Conservation (phyloP, 129 eudicot genomes). For the Lactuca saligna region DNA sequence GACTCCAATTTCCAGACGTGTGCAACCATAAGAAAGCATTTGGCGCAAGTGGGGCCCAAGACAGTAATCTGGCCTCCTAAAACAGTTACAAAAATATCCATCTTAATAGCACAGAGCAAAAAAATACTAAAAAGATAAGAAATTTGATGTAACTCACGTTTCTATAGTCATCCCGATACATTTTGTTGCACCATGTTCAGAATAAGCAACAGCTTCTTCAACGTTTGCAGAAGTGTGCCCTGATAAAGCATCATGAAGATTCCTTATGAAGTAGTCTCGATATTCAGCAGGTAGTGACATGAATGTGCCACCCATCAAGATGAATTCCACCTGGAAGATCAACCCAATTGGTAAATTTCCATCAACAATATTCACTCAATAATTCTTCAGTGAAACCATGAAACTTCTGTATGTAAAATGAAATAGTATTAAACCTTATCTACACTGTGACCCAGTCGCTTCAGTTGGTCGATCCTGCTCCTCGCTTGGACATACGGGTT, state of each 20-base stretch:
- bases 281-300: constrained; percentile 97
- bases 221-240: constrained; percentile 98
- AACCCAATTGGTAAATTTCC: constrained; percentile 4
- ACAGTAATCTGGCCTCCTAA: constrained; percentile 97
- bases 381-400: not conserved
- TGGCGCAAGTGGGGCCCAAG: constrained; percentile 97
- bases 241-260: constrained; percentile 96
- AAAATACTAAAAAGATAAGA: not conserved
- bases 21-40: constrained; percentile 94
- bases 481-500: constrained; percentile 98
- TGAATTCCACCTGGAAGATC: constrained; percentile 75
- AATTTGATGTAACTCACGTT: constrained; percentile 53
- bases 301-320: constrained; percentile 97
- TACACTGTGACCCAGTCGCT: constrained; percentile 95
- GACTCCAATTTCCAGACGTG: constrained; percentile 93
- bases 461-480: constrained; percentile 94
- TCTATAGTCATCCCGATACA: constrained; percentile 99
- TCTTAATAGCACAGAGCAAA: not conserved
- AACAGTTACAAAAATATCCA: not conserved
- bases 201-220: constrained; percentile 95
- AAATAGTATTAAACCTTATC: constrained; percentile 58
- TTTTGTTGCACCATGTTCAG: constrained; percentile 94
- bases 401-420: not conserved
- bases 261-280: constrained; percentile 87
- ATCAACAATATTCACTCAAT: not conserved